Evolutionary conservation across 208 protist genomes (phyloP).

Genomic region (Leptomonas pyrrhocoris): DNA sequence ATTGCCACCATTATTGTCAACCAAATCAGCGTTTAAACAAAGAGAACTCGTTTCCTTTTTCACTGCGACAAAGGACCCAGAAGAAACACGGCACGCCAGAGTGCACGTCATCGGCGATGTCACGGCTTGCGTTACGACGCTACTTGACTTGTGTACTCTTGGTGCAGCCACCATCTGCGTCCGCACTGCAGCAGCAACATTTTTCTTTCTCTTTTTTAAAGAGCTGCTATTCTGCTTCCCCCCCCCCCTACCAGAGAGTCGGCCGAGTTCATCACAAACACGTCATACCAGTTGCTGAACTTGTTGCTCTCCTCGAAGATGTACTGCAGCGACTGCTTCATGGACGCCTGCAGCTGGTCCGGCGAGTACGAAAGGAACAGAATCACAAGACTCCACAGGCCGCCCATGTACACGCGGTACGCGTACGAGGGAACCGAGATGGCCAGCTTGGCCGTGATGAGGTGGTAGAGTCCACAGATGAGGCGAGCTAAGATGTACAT

Average conservation of each 20-base stretch:
- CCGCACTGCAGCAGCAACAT: background rate
- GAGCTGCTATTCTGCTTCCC: background rate
- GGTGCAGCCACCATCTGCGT: too few species aligned
- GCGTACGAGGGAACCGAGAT: conserved; percentile 30
- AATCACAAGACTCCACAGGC: conserved; percentile 81
- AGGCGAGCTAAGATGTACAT: conserved; percentile 90
- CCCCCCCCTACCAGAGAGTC: conserved; percentile 15
- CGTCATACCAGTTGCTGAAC: conserved; percentile 72
- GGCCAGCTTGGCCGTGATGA: conserved; percentile 44
- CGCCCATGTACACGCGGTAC: conserved; percentile 67
- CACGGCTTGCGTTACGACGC: too few species aligned
- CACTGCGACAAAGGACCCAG: too few species aligned
- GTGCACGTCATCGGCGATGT: too few species aligned
- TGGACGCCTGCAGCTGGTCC: conserved; percentile 77
- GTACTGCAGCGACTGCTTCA: conserved; percentile 83
- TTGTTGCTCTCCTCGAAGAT: conserved; percentile 81
- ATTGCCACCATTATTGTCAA: too few species aligned
- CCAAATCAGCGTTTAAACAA: too few species aligned
- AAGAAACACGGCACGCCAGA: too few species aligned
- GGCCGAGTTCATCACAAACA: conserved; percentile 61
- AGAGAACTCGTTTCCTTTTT: too few species aligned
- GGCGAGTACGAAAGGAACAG: conserved; percentile 72
- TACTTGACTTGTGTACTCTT: too few species aligned
- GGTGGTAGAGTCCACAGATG: conserved; percentile 58
- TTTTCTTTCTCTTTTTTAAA: background rate